phyloP scores from a whole-genome alignment of 495 filamentous ascomycete species.

The Trichoderma virens region DNA sequence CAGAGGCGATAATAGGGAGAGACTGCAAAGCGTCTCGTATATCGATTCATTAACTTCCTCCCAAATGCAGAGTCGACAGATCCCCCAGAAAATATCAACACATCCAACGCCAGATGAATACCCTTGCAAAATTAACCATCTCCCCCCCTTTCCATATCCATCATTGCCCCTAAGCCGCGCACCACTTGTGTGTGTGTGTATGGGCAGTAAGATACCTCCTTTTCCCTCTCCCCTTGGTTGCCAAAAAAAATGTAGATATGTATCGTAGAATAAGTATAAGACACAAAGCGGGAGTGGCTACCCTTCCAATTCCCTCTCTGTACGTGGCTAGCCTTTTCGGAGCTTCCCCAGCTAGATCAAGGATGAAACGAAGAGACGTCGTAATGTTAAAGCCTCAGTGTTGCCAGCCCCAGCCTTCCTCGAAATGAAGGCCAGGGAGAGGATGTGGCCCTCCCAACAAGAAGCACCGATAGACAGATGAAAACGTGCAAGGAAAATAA shows the following conservation, averaged over 20 bases:
- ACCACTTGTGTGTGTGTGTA: not conserved
- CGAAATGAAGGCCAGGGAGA: not conserved
- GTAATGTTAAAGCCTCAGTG: not conserved
- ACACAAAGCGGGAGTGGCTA: not conserved
- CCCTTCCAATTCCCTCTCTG: not conserved
- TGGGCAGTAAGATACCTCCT: not conserved
- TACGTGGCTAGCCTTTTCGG: not conserved
- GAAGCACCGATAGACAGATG: not conserved
- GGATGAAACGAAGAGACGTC: not conserved
- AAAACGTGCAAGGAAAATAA: not conserved
- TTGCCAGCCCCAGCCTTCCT: not conserved
- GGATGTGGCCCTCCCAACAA: conserved; percentile 3
- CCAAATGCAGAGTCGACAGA: not conserved
- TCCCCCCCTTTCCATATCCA: not conserved
- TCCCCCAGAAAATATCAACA: not conserved
- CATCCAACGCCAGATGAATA: conserved; percentile 2
- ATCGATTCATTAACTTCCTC: not conserved
- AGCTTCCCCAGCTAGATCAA: not conserved
- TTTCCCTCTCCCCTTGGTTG: not conserved
- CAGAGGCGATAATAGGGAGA: not conserved
- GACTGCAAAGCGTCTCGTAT: not conserved
- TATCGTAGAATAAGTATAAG: conserved; percentile 2
- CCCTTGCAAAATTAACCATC: not conserved
- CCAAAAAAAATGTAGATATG: not conserved
- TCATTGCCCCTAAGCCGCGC: not conserved